Percentiles rank a stretch among this genome's conserved stretches.
Conservation (phyloP, 192 early-diverging fungal genomes). For the Coemansia sp. region DNA sequence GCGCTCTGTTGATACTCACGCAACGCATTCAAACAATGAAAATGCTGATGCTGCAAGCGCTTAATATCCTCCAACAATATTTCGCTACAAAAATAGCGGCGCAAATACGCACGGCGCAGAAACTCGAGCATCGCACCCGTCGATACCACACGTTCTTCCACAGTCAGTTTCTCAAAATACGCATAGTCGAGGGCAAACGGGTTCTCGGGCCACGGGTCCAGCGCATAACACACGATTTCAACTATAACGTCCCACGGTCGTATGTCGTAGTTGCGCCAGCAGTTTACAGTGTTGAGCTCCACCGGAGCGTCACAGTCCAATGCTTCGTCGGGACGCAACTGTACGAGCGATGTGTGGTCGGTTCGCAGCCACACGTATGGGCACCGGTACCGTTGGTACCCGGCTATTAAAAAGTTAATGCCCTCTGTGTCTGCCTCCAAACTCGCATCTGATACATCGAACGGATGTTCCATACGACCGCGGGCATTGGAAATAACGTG, state of each 20-base stretch:
- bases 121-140: constrained; percentile 71
- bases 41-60: constrained; percentile 37
- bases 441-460: constrained; percentile 25
- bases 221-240: constrained; percentile 62
- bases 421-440: constrained; percentile 50
- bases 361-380: constrained; percentile 73
- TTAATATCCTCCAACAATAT: constrained; percentile 44
- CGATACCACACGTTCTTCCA: constrained; percentile 64
- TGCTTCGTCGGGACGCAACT: constrained; percentile 48
- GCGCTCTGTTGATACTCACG: constrained; percentile 37
- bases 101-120: constrained; percentile 59
- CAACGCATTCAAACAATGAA: constrained; percentile 39
- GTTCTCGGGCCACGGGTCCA: constrained; percentile 61
- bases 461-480: constrained; percentile 13
- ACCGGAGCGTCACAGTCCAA: constrained; percentile 63
- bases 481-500: constrained; percentile 2
- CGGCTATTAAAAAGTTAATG: constrained; percentile 65
- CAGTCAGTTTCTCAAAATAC: constrained; percentile 61
- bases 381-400: constrained; percentile 68
- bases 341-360: constrained; percentile 59
- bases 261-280: constrained; percentile 65
- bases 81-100: constrained; percentile 55
- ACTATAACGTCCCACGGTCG: constrained; percentile 67
- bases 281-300: constrained; percentile 62
- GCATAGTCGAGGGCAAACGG: constrained; percentile 64